Conservation (phyloP, 2,329 filamentous ascomycete species). For the Aureobasidium musti region DNA sequence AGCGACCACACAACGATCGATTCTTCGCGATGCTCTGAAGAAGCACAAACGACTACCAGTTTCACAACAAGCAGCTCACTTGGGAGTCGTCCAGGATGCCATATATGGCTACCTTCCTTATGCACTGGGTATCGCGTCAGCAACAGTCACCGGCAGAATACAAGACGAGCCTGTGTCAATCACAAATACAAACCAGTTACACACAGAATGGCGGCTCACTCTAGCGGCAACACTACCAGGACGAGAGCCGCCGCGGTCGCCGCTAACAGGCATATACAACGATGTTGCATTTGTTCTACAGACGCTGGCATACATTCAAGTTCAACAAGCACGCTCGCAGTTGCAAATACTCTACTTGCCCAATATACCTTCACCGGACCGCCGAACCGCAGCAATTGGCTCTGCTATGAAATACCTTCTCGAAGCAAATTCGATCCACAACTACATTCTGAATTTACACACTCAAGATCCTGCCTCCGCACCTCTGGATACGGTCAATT, state of each 20-base stretch:
- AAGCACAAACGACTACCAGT: slow-evolving; percentile 83
- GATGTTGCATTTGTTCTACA: slow-evolving; percentile 80
- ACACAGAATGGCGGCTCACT: slow-evolving; percentile 79
- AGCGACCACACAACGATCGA: slow-evolving; percentile 78
- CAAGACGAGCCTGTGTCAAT: slow-evolving; percentile 67
- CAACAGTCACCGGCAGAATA: slow-evolving; percentile 43
- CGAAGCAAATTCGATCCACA: slow-evolving; percentile 75
- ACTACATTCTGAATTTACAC: slow-evolving; percentile 58
- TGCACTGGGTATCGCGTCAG: slow-evolving; percentile 71
- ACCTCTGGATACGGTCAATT: slow-evolving; percentile 46
- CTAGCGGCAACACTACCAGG: slow-evolving; percentile 66
- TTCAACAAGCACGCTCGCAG: slow-evolving; percentile 68
- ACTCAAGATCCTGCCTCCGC: slow-evolving; percentile 33
- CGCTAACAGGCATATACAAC: slow-evolving; percentile 73
- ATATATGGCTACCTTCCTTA: slow-evolving; percentile 81
- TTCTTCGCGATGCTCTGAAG: slow-evolving; percentile 82
- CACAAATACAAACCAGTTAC: slow-evolving; percentile 57
- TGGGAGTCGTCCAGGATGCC: slow-evolving; percentile 68
- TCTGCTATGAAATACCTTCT: slow-evolving; percentile 76
- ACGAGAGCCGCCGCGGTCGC: slow-evolving; percentile 66
- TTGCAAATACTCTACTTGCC: slow-evolving; percentile 73
- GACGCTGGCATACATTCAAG: slow-evolving; percentile 73
- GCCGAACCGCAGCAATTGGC: slow-evolving; percentile 69
- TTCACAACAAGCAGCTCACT: slow-evolving; percentile 67
- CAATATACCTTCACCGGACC: slow-evolving; percentile 56